These are phyloP conservation scores for Hawksworthiomyces lignivorus DNA, from an alignment of 2,329 filamentous ascomycete species.

Conservation along the genomic window DNA sequence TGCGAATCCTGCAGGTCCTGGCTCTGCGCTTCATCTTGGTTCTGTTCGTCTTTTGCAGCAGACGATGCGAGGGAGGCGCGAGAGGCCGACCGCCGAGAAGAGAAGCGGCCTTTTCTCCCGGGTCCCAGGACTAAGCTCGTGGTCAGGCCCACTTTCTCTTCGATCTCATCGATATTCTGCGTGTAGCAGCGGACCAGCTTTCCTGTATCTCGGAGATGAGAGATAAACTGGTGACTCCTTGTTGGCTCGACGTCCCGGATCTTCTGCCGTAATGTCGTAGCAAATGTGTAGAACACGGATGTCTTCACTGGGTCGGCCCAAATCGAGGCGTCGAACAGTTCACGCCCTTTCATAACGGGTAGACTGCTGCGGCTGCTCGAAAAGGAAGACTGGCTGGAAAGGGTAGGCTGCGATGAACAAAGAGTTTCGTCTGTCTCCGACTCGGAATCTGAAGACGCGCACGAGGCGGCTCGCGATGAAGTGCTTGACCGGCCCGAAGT, in stretches of 20 bases:
- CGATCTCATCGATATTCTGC: constrained; percentile 68
- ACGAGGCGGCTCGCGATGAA: constrained; percentile 19
- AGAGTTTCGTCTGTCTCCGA: constrained; percentile 35
- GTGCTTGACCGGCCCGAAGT: constrained; percentile 32
- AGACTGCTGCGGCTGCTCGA: constrained; percentile 26
- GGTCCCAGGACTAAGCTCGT: constrained; percentile 55
- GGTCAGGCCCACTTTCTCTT: constrained; percentile 60
- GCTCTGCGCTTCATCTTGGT: not conserved
- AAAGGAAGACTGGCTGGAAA: constrained; percentile 24
- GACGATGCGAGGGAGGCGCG: constrained; percentile 4
- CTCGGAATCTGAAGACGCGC: constrained; percentile 7
- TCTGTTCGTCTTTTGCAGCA: not conserved
- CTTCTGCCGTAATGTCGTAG: constrained; percentile 58
- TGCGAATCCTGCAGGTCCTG: not conserved
- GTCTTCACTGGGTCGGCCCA: constrained; percentile 62
- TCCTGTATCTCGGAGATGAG: constrained; percentile 56
- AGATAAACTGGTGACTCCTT: constrained; percentile 60
- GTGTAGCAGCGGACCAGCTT: constrained; percentile 67
- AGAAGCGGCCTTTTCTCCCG: constrained; percentile 54
- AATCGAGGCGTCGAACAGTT: constrained; percentile 63
- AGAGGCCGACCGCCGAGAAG: constrained; percentile 22
- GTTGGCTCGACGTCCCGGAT: constrained; percentile 57
- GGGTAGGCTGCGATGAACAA: constrained; percentile 28
- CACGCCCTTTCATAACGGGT: constrained; percentile 60
- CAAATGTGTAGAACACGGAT: constrained; percentile 65